Conservation (phyloP, 805 yeast species). For the Hanseniaspora singularis region DNA sequence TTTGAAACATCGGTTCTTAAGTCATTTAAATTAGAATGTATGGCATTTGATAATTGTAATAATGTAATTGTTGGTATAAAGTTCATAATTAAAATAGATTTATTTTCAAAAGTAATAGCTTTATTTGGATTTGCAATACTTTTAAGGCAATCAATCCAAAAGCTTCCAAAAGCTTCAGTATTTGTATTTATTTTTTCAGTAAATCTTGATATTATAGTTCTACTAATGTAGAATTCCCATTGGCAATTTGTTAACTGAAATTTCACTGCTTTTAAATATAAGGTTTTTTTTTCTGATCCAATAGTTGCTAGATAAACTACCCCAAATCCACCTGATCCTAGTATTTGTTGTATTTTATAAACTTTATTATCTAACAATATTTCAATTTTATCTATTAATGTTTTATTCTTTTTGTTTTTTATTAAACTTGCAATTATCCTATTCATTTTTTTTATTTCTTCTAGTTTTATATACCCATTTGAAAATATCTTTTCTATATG, state of each 20-base stretch:
- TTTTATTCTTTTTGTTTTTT: background rate
- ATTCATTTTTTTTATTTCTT: no score
- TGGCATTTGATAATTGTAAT: conserved; percentile 50
- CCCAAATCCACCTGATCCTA: conserved; percentile 78
- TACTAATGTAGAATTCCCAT: conserved; percentile 75
- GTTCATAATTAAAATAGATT: conserved; percentile 54
- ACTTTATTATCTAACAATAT: conserved; percentile 34
- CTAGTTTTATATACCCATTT: no score
- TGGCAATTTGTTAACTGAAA: conserved; percentile 54
- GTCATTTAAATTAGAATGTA: conserved; percentile 26
- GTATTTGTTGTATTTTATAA: conserved; percentile 24
- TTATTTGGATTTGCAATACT: conserved; percentile 23
- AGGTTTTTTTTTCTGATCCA: conserved; percentile 34
- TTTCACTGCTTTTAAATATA: conserved; percentile 53
- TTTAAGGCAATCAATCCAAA: conserved; percentile 17
- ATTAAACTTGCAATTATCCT: background rate
- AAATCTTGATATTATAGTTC: conserved; percentile 40
- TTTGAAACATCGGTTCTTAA: conserved; percentile 32
- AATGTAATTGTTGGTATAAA: conserved; percentile 62
- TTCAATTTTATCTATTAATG: conserved; percentile 30
- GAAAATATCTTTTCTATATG: no score
- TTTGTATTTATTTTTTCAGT: conserved; percentile 18
- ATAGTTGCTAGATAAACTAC: conserved; percentile 48
- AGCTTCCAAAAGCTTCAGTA: no score
- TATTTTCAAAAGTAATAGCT: conserved; percentile 40